phyloP scores from a whole-genome alignment of 2,329 filamentous ascomycete species.

The Orbilia oligospora region DNA sequence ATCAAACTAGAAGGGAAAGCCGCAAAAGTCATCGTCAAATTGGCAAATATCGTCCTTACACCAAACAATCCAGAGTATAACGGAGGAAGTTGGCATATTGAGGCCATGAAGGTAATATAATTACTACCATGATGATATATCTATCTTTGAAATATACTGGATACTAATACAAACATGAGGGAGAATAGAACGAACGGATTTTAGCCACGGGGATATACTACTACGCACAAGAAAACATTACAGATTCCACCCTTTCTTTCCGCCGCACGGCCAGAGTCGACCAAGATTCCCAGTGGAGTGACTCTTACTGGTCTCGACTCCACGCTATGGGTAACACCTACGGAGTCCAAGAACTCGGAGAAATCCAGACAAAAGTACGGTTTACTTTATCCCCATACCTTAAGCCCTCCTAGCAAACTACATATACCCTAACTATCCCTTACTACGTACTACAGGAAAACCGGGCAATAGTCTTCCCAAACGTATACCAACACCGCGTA shows the following conservation, averaged over 20 bases:
- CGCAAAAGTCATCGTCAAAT: slow-evolving; percentile 76
- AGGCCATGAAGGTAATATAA: slow-evolving; percentile 68
- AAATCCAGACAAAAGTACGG: slow-evolving; percentile 48
- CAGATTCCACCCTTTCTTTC: slow-evolving; percentile 71
- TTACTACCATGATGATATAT: background rate
- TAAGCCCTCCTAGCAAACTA: background rate
- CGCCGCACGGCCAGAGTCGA: slow-evolving; percentile 65
- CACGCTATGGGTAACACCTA: slow-evolving; percentile 33
- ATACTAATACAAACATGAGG: background rate
- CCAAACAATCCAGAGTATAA: slow-evolving; percentile 71
- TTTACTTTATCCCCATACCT: background rate
- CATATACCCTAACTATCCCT: background rate
- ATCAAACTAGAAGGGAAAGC: slow-evolving; percentile 65
- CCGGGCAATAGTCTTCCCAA: slow-evolving; percentile 56
- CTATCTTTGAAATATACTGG: background rate
- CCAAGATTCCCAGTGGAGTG: background rate
- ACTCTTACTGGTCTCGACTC: slow-evolving; percentile 36
- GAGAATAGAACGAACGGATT: slow-evolving; percentile 74
- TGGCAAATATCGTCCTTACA: slow-evolving; percentile 74
- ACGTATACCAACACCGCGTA: slow-evolving; percentile 51
- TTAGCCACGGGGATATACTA: slow-evolving; percentile 76
- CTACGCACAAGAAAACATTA: slow-evolving; percentile 75
- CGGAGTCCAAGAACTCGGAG: slow-evolving; percentile 33
- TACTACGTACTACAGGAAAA: slow-evolving; percentile 22
- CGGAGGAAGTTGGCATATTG: slow-evolving; percentile 73